Percentiles rank a stretch among this genome's conserved stretches.
Conservation (phyloP, 495 filamentous ascomycete species). For the Acidomyces sp. region DNA sequence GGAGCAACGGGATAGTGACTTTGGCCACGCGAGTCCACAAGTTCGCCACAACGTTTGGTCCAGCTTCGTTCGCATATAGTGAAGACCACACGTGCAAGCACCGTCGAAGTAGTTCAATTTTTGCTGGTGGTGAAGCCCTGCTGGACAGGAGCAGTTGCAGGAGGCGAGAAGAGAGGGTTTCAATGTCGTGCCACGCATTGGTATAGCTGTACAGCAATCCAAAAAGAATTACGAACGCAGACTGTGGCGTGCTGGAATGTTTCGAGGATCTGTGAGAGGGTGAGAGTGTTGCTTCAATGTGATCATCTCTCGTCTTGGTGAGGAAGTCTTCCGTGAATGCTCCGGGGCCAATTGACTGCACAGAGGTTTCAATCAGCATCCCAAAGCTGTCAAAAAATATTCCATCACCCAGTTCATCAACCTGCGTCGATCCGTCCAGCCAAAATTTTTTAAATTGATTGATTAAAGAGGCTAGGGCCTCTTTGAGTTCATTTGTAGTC, state of each 20-base stretch:
- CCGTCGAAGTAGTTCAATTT: slow-evolving; percentile 10
- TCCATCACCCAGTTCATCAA: slow-evolving; percentile 31
- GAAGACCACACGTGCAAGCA: not conserved
- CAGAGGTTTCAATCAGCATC: slow-evolving; percentile 46
- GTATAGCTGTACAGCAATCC: slow-evolving; percentile 5
- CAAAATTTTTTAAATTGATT: slow-evolving; percentile 56
- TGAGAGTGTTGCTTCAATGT: slow-evolving; percentile 25
- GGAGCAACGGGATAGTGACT: not conserved
- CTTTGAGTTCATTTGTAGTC: slow-evolving; percentile 66
- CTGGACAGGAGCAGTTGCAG: slow-evolving; percentile 10
- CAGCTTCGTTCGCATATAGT: not conserved
- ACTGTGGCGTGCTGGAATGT: slow-evolving; percentile 17
- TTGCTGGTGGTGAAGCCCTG: not conserved
- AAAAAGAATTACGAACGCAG: slow-evolving; percentile 23
- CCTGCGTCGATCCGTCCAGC: slow-evolving; percentile 26
- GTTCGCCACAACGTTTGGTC: not conserved
- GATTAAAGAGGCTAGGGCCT: slow-evolving; percentile 60
- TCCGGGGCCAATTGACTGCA: slow-evolving; percentile 53
- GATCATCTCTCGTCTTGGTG: slow-evolving; percentile 11
- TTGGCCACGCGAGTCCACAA: slow-evolving; percentile 1
- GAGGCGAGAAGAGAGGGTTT: not conserved
- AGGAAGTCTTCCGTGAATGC: slow-evolving; percentile 70
- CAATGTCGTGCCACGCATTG: slow-evolving; percentile 8
- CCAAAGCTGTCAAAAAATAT: slow-evolving; percentile 34
- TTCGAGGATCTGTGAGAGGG: slow-evolving; percentile 26